Base-by-base conservation (phyloP, 2,329 filamentous ascomycete species). In the Fusarium compactum region DNA sequence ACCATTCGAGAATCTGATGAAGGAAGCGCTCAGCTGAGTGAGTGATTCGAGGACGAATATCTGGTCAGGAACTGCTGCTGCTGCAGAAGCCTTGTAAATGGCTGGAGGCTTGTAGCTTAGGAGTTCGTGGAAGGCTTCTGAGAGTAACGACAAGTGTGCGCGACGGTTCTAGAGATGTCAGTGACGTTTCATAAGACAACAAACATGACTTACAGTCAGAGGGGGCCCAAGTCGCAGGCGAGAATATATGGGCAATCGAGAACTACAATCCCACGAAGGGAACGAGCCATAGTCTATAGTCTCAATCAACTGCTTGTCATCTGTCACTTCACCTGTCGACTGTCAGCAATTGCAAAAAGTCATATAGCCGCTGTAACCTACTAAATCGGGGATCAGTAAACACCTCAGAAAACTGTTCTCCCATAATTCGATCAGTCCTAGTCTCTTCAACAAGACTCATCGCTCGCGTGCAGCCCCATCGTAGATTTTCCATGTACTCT, bases 261-360 rank as follows among this genome's bases (percentile, higher is more conserved):
- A 72, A 18, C 76, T 76, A 41, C 79, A 82, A 44, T 83, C 82
- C 64, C 86, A 82, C 18, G 82, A 82, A 0, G 86, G 84, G 50
- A 89, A 83, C 0, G 85, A 85, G 2, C 84, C 84, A 48, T 86
- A 86, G 75, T 89, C 86, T 4, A 86, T 83, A 2, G 79, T 80
- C 47, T 84, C 82, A 4, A 80, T 73, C 2, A 89, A 76, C 0
- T 74, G 50, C 0, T 78, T 79, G 6, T 80, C 76, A 47, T 85
- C 82, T 3, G 76, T 67, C 27, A 85, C 78, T 29, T 83, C 81
- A 16, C 67, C 86, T 87, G 29, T 6, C 5, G 7, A 34, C 18
- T 8, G 58, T 77, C 57, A 78, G 71, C 30, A 50, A 18, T 32
- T 14, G 5, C 8, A 11, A 18, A 10, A 11, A 5, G 6, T 22